Base-by-base conservation (phyloP, 2,329 filamentous ascomycete species). In the Beauveria sp. region DNA sequence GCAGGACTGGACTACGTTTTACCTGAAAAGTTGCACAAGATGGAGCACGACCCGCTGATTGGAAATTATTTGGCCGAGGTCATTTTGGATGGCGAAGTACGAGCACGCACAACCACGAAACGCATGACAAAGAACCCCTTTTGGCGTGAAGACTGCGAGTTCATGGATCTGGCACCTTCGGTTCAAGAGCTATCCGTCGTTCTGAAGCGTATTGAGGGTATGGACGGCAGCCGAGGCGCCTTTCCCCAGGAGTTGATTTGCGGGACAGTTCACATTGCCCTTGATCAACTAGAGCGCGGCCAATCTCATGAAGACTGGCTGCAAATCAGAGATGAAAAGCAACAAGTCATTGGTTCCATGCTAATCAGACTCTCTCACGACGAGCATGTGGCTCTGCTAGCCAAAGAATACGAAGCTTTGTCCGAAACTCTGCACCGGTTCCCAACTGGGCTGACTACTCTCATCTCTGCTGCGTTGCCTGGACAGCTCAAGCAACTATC, bases 251-350 rank as follows among this genome's bases (percentile, higher is more conserved):
- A 87, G 67, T 70, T 80, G 16, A 70, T 83, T 2, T 85, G 82
- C 65, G 90, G 91, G 1, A 85, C 86, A 56, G 88, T 96, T n/a
- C 91, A 96, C 66, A 84, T 97, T 34, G 83, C 87, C 22, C 78
- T 97, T 8, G 88, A 93, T 62, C 88, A 92, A 64, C 74, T 96
- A 18, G 90, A 93, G 43, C 81, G 85, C 0, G 88, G 87, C 18
- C 88, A 88, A 69, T 89, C 93, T 62, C 82, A 87, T 40, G 93
- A 98, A 73, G 88, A 92, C 69, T 97, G 93, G 93, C 89, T 91
- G 78, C 88, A 87, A 18, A 85, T 96, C 24, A 75, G 87, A 54
- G 91, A 96, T 68, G 87, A 89, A 66, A 86, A 84, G 65, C 86
- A 90, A 63, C 88, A 92, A 67, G 79, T 81, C 1, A 83, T 96